Evolutionary conservation across 1,284 basidiomycete genomes (phyloP).

Genomic region (Takashimella koratensis): DNA sequence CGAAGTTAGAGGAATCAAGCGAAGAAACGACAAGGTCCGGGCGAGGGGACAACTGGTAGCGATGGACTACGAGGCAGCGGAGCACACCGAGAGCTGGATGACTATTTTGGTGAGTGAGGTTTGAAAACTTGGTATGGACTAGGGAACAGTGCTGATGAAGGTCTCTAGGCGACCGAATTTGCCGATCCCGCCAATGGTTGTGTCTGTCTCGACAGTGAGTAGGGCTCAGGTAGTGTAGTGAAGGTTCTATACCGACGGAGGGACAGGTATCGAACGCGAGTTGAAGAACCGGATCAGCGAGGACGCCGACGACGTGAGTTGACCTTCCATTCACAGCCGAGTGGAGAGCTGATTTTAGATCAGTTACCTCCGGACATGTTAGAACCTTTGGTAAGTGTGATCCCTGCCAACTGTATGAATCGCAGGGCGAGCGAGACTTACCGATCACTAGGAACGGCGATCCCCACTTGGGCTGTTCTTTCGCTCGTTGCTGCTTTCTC

Average conservation of each 20-base stretch:
- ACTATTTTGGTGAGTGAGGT: conserved; percentile 30
- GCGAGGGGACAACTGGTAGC: conserved; percentile 22
- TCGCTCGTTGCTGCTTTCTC: conserved; percentile 29
- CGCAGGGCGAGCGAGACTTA: neutral
- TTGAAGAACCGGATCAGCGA: conserved; percentile 32
- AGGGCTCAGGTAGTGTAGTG: no score
- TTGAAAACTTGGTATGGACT: neutral
- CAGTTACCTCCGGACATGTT: conserved; percentile 15
- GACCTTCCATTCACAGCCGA: neutral
- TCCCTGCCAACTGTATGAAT: conserved; percentile 20
- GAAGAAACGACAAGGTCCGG: conserved; percentile 19
- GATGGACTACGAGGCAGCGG: conserved; percentile 15
- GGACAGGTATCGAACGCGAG: conserved; percentile 30
- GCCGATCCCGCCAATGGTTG: conserved; percentile 28
- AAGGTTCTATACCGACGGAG: neutral
- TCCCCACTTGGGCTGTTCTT: conserved; percentile 42
- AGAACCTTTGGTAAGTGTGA: conserved; percentile 29
- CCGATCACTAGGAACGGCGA: conserved; percentile 27
- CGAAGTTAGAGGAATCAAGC: conserved; percentile 16
- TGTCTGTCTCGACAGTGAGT: conserved; percentile 31
- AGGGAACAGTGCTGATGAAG: neutral
- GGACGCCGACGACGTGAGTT: conserved; percentile 27
- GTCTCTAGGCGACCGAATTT: conserved; percentile 20
- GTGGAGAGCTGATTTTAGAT: neutral
- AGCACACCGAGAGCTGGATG: conserved; percentile 28